These are phyloP conservation scores for Mortierella sp. DNA, from an alignment of 371 early-diverging fungal genomes.

Conservation along the genomic window DNA sequence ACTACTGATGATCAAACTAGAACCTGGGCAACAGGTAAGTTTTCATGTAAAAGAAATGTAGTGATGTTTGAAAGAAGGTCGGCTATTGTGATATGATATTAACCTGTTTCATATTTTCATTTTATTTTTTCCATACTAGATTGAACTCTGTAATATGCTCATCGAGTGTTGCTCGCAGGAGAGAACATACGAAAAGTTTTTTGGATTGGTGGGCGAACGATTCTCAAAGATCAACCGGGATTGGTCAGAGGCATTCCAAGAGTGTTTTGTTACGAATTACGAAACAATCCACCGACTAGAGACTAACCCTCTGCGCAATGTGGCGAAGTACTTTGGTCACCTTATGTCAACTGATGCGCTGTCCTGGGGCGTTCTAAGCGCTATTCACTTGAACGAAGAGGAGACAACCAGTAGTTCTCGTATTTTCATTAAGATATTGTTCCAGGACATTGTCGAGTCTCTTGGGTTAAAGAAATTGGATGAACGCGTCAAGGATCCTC, in stretches of 20 bases:
- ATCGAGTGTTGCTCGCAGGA: constrained; percentile 98
- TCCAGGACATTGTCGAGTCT: constrained; percentile 90
- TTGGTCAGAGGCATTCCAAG: constrained; percentile 86
- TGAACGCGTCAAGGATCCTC: constrained; percentile 79
- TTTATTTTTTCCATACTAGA: constrained; percentile 50
- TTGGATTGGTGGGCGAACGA: constrained; percentile 94
- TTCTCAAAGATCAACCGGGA: constrained; percentile 87
- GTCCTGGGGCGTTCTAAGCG: constrained; percentile 86
- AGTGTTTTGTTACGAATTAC: constrained; percentile 87
- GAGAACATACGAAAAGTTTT: constrained; percentile 93
- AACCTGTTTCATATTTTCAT: not conserved
- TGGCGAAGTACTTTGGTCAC: constrained; percentile 94
- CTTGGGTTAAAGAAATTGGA: constrained; percentile 87
- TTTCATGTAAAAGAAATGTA: not conserved
- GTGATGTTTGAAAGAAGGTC: not conserved
- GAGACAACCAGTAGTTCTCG: constrained; percentile 96
- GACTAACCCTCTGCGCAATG: constrained; percentile 93
- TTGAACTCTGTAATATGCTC: constrained; percentile 95
- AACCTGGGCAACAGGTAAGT: constrained; percentile 84
- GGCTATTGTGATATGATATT: not conserved
- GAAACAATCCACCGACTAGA: constrained; percentile 95
- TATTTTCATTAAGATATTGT: constrained; percentile 96
- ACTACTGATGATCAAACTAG: constrained; percentile 87
- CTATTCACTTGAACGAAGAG: constrained; percentile 89
- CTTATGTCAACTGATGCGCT: constrained; percentile 89